Evolutionary conservation across 352 stramenopile genomes (phyloP), one percentile per base, ranked within the genome.

Genomic region (Globisporangium solare): DNA sequence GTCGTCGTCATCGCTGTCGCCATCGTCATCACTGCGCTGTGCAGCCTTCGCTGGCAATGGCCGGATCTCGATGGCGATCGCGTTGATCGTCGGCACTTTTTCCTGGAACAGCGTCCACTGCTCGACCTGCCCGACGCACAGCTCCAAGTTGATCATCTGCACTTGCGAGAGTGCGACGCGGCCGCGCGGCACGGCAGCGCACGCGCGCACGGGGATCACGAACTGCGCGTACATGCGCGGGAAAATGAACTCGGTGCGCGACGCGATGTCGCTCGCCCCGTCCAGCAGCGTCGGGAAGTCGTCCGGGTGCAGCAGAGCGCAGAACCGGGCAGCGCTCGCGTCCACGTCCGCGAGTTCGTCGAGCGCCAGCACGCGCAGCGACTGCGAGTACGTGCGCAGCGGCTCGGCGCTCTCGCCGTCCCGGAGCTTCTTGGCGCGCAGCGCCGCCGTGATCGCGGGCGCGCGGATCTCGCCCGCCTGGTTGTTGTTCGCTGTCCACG

Each of bases 401-500:
- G 20, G 7, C 42, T 17, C n/a, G 42, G 32, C 21, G 27, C 27
- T 35, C 27, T 62, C 53, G 22, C n/a, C 18, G 31, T 73, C 51
- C 39, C 66, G 52, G 47, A 71, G 67, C 55, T 83, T 67, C 73
- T 88, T 67, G 47, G 74, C 68, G 42, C 68, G 71, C 46, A 88
- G 56, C 15, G 70, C 79, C 14, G 81, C 70, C 24, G 79, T 68
- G 21, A 89, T 81, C 59, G 79, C 79, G 11, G 83, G 83, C 55
- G 83, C 78, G 61, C 83, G 83, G 61, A 94, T 79, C 59, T 88
- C 76, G 40, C 84, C 81, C 13, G 81, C 81, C 14, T 83, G 84
- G 60, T 94, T 94, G 70, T 92, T 94, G 79, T 82, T 92, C 20
- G 84, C 81, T 47, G 86, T 84, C 83, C 81, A 94, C 51, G 79